A percentile compares a stretch with the other conserved stretches of the same genome.
Evolutionary conservation across 2,329 filamentous ascomycete species (phyloP).

Genomic region (Colletotrichum simmondsii): DNA sequence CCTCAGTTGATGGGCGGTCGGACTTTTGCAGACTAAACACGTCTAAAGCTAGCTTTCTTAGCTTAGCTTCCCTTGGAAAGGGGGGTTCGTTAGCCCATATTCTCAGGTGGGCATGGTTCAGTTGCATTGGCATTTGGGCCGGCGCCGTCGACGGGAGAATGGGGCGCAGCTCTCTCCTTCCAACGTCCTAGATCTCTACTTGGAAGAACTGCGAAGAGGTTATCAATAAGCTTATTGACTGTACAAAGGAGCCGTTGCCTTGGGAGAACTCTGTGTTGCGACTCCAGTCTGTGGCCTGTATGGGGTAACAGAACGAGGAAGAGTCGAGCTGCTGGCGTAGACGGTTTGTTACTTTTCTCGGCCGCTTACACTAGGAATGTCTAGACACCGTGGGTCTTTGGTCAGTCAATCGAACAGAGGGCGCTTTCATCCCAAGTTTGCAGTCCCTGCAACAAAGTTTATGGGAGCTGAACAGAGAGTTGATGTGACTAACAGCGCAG

Average conservation of each 20-base stretch:
- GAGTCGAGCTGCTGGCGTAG: not conserved
- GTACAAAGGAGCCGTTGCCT: not conserved
- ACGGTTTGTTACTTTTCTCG: not conserved
- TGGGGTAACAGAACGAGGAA: not conserved
- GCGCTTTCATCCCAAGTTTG: not conserved
- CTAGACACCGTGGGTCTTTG: not conserved
- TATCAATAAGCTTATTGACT: not conserved
- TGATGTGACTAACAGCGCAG: not conserved
- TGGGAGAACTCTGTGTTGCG: not conserved
- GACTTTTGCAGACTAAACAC: not conserved
- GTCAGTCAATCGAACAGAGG: no score
- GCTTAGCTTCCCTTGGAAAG: not conserved
- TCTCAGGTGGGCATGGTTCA: slow-evolving; percentile 22
- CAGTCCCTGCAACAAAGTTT: not conserved
- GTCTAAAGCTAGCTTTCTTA: not conserved
- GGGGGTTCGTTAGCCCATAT: not conserved
- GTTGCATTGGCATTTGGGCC: slow-evolving; percentile 3
- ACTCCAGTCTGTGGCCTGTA: not conserved
- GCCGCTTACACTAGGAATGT: not conserved
- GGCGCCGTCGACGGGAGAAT: slow-evolving; percentile 19
- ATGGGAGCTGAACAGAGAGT: not conserved
- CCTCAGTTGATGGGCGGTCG: slow-evolving; percentile 13
- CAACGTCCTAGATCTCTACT: not conserved
- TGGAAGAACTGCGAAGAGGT: not conserved
- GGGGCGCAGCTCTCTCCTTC: slow-evolving; percentile 19